These are phyloP conservation scores for Akanthomyces dipterigenus DNA, from an alignment of 2,329 filamentous ascomycete species.

Conservation along the genomic window DNA sequence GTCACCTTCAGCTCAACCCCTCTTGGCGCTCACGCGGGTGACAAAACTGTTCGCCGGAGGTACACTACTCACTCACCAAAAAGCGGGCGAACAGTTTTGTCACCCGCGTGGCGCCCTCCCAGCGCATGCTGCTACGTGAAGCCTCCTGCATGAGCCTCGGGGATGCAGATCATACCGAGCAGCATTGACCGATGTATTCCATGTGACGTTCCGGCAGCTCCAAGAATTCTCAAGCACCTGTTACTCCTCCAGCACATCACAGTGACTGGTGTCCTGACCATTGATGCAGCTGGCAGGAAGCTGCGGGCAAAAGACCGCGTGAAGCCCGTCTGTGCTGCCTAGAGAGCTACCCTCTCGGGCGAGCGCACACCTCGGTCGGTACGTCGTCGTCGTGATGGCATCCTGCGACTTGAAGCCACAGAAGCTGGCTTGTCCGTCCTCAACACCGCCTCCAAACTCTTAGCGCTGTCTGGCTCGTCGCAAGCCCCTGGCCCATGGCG, in stretches of 20 bases:
- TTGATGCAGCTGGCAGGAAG: not conserved
- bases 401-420: no score
- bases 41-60: no score
- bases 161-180: slow-evolving; percentile 1
- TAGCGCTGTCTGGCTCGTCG: slow-evolving; percentile 10
- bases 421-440: not conserved
- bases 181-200: not conserved
- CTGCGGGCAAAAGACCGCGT: not conserved
- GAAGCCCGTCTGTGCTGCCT: not conserved
- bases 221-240: not conserved
- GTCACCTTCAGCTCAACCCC: not conserved
- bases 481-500: slow-evolving; percentile 19
- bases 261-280: not conserved
- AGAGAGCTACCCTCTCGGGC: not conserved
- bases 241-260: not conserved
- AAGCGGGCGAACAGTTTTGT: no score
- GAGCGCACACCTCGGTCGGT: not conserved
- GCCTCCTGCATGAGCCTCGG: not conserved
- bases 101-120: not conserved
- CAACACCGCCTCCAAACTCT: not conserved
- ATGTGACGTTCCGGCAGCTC: not conserved
- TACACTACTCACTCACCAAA: no score
- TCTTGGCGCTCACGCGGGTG: no score
- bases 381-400: no score
- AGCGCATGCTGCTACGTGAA: not conserved